Base-by-base conservation (phyloP, 257 asterid genomes). In the Solanum sitiens region DNA sequence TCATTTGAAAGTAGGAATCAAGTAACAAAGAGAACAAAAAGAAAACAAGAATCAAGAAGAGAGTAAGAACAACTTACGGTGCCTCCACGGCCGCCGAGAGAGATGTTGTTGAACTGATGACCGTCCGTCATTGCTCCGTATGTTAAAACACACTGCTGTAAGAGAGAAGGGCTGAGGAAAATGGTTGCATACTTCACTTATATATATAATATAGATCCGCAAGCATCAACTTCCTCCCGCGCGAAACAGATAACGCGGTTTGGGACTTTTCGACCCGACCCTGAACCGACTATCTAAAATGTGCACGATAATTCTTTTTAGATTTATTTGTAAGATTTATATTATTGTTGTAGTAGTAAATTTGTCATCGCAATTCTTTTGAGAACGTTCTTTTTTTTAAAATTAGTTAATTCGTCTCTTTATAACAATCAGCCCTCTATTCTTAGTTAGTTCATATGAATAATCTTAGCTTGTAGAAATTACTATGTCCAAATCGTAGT, bases 51-150 rank as follows among this genome's bases (percentile, higher is more conserved):
- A 50, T 65, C 30, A 30, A 33, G 61, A 61, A 13, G n/a, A 6
- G 33, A 84, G 44, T 30, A 82, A 32, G 25, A 15, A 88, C 94
- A 15, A 88, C 95, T 94, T 88, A 96, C 98, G 35, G 96, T 86
- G 92, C 98, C 98, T 23, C 98, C 98, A 80, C 99, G 98, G 86
- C 99, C 98, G 25, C 96, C 96, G 40, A 95, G 98, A 76, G 98
- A 93, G 85, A 96, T 94, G 65, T 90, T 93, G 90, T 93, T 94
- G 94, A 94, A 94, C 91, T 70, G 84, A 89, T 93, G 98, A 86
- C 98, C 99, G 44, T 96, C 98, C 65, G 95, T 93, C 98, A 96
- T 94, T 20, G 85, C 89, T 73, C n/a, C 18, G 50, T 2, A 95
- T 89, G 65, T 27, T 15, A 44, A 4, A 44, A 79, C 20, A 30